Base-by-base conservation (phyloP, 768 basidiomycete species). In the Xerocomellus amylosporus region DNA sequence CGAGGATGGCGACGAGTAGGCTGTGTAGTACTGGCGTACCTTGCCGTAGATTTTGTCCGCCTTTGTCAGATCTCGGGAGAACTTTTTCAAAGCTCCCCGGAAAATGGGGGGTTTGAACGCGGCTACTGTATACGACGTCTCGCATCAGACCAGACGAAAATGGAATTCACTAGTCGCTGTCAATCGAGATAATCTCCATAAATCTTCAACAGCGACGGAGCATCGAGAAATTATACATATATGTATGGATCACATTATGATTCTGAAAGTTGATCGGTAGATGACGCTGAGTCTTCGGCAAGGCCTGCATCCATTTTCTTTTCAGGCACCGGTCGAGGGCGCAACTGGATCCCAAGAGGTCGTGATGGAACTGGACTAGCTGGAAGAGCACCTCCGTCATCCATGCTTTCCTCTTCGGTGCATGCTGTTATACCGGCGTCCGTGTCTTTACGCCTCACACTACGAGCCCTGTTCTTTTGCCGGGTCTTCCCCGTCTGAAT, bases 291-390 rank as follows among this genome's bases (percentile, higher is more conserved):
- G 41, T 54, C 56, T 20, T 66, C 55, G 52, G 49, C 43, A 58
- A 37, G 8, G 37, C 17, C 8, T 34, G 28, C 40, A 19, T 64
- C 53, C 57, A 54, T 58, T 54, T 49, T 60, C 46, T 56, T 55
- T 52, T 54, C 48, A n/a, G 71, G 72, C 56, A 73, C 77, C 36
- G 74, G 74, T 36, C 78, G 71, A 19, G 77, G 77, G 19, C 80
- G 75, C 34, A 80, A 56, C 30, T 68, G 67, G 0, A 73, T 67
- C 5, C 60, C 64, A 24, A 69, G 63, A 14, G 69, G 69, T 31
- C 50, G 53, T 9, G 63, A 69, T 30, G 57, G 58, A 36, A 47
- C 46, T 17, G 15, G 33, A 20, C 46, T 22, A 48, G 33, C 34
- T 33, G 24, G 17, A n/a, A 45, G 8, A 39, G 26, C 31, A 20